Base-by-base conservation (phyloP, 208 protist genomes). In the Wallacemonas rigidus region DNA sequence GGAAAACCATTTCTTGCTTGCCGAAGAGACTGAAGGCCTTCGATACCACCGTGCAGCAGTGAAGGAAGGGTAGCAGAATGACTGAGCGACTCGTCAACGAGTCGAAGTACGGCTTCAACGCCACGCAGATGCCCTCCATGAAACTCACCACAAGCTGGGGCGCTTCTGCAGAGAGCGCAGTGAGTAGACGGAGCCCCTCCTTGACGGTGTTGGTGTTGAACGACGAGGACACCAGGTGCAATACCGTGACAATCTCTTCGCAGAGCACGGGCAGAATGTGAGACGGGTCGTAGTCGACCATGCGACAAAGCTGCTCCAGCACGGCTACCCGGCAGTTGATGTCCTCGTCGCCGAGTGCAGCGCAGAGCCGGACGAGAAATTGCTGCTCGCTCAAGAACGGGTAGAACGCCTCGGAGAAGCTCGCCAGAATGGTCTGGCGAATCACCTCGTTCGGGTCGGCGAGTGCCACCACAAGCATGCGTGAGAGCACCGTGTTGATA, bases 91-190 rank as follows among this genome's bases (percentile, higher is more conserved):
- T 14, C 14, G 65, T 87, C 1, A 91, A 41, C 0, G 72, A 79
- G 35, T 71, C 75, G 68, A 94, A 93, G 67, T 87, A 81, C 17
- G 71, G 83, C 48, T 73, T 38, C 44, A 96, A 75, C 5, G 77
- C 80, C 47, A 93, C 81, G 44, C 80, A 67, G 64, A 96, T 92
- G 53, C 84, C 81, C 15, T 90, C 83, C 6, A 80, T 71, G 64
- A 93, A 96, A 54, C 87, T 89, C 51, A 91, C 86, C 1, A 94
- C 87, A 45, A 94, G 89, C 67, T 90, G 84, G n/a, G 91, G 91
- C 1, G 91, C 91, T 36, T 84, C 79, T 53, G 77, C 79, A 8
- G 91, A 65, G 11, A 94, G 71, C 7, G 86, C 86, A 39, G 88
- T 85, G 56, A 96, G 82, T 38, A 92, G 78, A 3, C 80, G 79